Evolutionary conservation across 1,139 yeast genomes (phyloP), one percentile per base, ranked within the genome.

Genomic region (Kodamaea ohmeri): DNA sequence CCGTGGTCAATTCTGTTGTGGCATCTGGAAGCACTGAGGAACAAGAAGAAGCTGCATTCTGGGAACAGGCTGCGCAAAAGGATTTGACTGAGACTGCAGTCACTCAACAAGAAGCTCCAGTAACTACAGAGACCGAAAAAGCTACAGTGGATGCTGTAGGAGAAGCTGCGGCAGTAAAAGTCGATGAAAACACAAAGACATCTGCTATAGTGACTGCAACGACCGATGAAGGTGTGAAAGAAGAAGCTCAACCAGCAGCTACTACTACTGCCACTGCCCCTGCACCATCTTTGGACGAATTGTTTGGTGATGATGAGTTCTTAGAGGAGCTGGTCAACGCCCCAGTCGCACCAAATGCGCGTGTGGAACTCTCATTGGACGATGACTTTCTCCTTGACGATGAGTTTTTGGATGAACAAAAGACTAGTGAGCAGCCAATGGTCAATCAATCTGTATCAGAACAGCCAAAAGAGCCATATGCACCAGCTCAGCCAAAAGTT

Each of bases 381-480:
- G 39, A 36, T 25, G 40, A 37, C 22, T 34, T 37, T 5, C 57
- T 70, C n/a, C 63, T 65, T 31, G 73, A 70, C 31, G 73, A 66
- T 18, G 61, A 63, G 36, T 53, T 49, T 25, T 46, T 49, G 35
- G 56, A 47, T 4, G 50, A 45, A n/a, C 13, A 24, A 24, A n/a
- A n/a, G 12, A 24, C n/a, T n/a, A n/a, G n/a, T n/a, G n/a, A n/a
- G n/a, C n/a, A 24, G 26, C 12, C 22, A 20, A 9, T 6, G 9
- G 22, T 20, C 9, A 20, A n/a, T 24, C 29, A 25, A 14, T 18
- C 29, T 13, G 29, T 14, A 25, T 13, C 26, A n/a, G 26, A 7
- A 6, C 40, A n/a, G 16, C 16, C 29, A 32, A 20, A 22, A 27
- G n/a, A n/a, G n/a, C n/a, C n/a, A n/a, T n/a, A n/a, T n/a, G n/a